phyloP scores from a whole-genome alignment of 495 filamentous ascomycete species.

The Aspergillus biplanus region DNA sequence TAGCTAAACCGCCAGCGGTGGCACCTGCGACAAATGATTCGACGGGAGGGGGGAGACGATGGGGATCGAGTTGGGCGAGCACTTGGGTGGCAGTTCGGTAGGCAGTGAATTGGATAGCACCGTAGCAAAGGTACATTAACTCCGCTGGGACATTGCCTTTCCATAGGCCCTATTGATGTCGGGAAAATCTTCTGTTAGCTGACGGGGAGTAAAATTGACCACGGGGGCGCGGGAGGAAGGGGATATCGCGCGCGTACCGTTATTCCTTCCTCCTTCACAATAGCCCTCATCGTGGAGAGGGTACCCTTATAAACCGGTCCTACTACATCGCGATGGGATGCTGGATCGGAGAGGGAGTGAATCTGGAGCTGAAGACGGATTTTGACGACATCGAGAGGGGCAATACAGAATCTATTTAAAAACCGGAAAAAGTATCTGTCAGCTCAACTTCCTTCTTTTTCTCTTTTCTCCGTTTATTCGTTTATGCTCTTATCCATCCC shows the following conservation, averaged over 20 bases:
- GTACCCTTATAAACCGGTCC: conserved; percentile 82
- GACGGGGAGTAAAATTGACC: background rate
- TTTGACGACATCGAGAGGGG: conserved; percentile 93
- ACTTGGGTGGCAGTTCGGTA: conserved; percentile 73
- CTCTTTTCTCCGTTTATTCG: background rate
- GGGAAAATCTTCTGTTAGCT: background rate
- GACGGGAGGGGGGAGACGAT: conserved; percentile 57
- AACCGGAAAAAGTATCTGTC: background rate
- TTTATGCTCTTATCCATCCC: background rate
- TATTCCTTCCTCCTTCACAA: conserved; percentile 77
- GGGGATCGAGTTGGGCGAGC: conserved; percentile 56
- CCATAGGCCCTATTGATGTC: conserved; percentile 70
- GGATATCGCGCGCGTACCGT: conserved; percentile 47
- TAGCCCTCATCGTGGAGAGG: conserved; percentile 71
- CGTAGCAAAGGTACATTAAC: conserved; percentile 88
- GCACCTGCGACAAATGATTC: conserved; percentile 82
- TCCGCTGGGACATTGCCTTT: conserved; percentile 98
- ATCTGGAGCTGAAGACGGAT: conserved; percentile 93
- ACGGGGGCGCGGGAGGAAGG: background rate
- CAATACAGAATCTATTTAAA: conserved; percentile 74
- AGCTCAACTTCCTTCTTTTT: background rate
- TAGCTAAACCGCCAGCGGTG: conserved; percentile 76
- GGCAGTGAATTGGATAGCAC: conserved; percentile 85
- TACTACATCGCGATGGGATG: conserved; percentile 51
- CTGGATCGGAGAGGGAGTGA: conserved; percentile 74